Evolutionary conservation across 2,329 filamentous ascomycete species (phyloP), one percentile per base, ranked within the genome.

Genomic region (Dothistroma septosporum): DNA sequence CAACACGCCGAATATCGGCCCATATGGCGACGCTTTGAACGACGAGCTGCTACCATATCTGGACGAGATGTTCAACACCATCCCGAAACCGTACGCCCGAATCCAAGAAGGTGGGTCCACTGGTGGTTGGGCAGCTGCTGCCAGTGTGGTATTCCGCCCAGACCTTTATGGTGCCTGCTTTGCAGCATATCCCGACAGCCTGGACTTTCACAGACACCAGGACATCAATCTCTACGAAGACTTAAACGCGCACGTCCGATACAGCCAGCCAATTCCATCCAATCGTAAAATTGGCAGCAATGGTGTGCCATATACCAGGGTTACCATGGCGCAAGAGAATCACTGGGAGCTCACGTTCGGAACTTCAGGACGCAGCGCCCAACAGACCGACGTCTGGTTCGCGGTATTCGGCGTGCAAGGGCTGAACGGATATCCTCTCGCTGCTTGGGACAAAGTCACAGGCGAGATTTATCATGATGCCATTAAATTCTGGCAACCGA

Each of bases 21-120:
- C 75, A 2, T 76, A 73, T 44, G 75, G 75, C 10, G 74, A 76
- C 24, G 74, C 74, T 1, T 70, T 76, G 64, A 76, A 76, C 61
- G 74, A 76, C n/a, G 75, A 76, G 54, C 67, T 76, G 2, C 70
- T 76, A 7, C 74, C 75, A 0, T 57, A 69, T 32, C 62, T 76
- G 24, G 74, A 76, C 35, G 55, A 62, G 10, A 68, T 49, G 0
- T 77, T 75, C 69, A 69, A 73, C 59, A 76, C 73, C 0, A 75
- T 77, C 37, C 64, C 67, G 8, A 66, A 68, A 16, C 74, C 75
- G 0, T 75, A 75, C 49, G 75, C 73, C 3, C 71, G 75, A 10
- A 68, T 77, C 14, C 74, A 75, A 47, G 70, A 75, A 31, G 75
- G 74, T 21, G 75, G 74, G 2, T 73, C 70, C 0, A 76, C 75